A percentile compares a stretch with the other conserved stretches of the same genome.
These are phyloP conservation scores for Nitzschia sp. DNA, from an alignment of 108 stramenopile genomes.

Conservation along the genomic window DNA sequence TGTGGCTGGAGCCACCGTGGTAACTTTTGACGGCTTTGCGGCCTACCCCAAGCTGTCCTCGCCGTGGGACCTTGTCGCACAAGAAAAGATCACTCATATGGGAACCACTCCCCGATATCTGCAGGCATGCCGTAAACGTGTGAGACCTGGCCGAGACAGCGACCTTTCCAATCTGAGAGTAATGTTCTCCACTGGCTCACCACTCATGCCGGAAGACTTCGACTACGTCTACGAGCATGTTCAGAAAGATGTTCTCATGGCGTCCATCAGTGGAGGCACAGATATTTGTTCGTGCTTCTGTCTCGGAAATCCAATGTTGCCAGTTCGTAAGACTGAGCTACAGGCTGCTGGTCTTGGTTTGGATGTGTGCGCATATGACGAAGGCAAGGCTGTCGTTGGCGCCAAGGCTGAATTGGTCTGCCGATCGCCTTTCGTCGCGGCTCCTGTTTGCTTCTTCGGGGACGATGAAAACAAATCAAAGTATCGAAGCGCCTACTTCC, in stretches of 20 bases:
- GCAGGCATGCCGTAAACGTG: slow-evolving; percentile 33
- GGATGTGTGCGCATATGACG: slow-evolving; percentile 35
- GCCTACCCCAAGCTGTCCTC: slow-evolving; percentile 37
- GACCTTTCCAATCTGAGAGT: slow-evolving; percentile 28
- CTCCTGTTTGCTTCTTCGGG: slow-evolving; percentile 36
- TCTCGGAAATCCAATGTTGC: slow-evolving; percentile 34
- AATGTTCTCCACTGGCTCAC: slow-evolving; percentile 40
- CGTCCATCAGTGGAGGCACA: slow-evolving; percentile 34
- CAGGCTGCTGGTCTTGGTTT: slow-evolving; percentile 35
- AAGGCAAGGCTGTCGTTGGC: slow-evolving; percentile 13
- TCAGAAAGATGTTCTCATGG: slow-evolving; percentile 42
- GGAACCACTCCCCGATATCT: slow-evolving; percentile 40
- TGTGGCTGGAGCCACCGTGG: slow-evolving; percentile 35
- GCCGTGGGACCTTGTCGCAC: slow-evolving; percentile 33
- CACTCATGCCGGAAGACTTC: slow-evolving; percentile 33
- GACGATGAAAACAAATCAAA: slow-evolving; percentile 34
- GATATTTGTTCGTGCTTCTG: slow-evolving; percentile 44
- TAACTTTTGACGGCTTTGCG: slow-evolving; percentile 39
- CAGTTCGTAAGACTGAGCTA: slow-evolving; percentile 28
- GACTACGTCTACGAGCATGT: slow-evolving; percentile 40
- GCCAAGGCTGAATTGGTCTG: slow-evolving; percentile 39
- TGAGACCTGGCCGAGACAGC: slow-evolving; percentile 23
- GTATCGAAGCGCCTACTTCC: slow-evolving; percentile 38
- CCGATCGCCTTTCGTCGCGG: slow-evolving; percentile 29
- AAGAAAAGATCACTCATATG: slow-evolving; percentile 35